Evolutionary conservation across 495 filamentous ascomycete genomes (phyloP).

Genomic region (Penicillium goetzii): DNA sequence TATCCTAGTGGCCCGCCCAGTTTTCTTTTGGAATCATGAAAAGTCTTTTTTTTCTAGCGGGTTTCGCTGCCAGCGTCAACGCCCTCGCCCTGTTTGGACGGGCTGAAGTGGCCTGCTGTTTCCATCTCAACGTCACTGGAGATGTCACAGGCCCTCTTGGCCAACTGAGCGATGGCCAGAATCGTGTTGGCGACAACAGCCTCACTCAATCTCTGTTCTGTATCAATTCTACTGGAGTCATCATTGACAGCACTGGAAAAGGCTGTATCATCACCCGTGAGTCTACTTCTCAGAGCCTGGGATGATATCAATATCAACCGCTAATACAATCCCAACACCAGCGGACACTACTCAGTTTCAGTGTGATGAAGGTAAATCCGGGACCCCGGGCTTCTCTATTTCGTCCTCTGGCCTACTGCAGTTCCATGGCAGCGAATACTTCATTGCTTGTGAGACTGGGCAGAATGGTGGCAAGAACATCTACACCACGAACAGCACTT

Average conservation of each 20-base stretch:
- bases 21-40: slow-evolving; percentile 34
- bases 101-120: slow-evolving; percentile 51
- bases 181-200: slow-evolving; percentile 50
- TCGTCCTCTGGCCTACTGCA: slow-evolving; percentile 51
- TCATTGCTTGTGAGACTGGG: slow-evolving; percentile 59
- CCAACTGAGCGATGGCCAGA: slow-evolving; percentile 59
- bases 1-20: slow-evolving; percentile 11
- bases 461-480: slow-evolving; percentile 54
- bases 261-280: slow-evolving; percentile 63
- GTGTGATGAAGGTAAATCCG: slow-evolving; percentile 59
- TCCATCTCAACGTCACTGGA: slow-evolving; percentile 52
- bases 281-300: slow-evolving; percentile 3
- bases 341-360: slow-evolving; percentile 64
- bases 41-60: slow-evolving; percentile 40
- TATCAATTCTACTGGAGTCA: slow-evolving; percentile 49
- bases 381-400: slow-evolving; percentile 53
- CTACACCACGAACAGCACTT: slow-evolving; percentile 51
- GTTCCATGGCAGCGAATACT: slow-evolving; percentile 47
- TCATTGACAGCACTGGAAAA: slow-evolving; percentile 56
- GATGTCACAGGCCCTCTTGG: slow-evolving; percentile 53
- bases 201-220: slow-evolving; percentile 47
- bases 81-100: slow-evolving; percentile 47
- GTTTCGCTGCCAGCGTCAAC: slow-evolving; percentile 44
- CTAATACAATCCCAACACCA: slow-evolving; percentile 29
- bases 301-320: slow-evolving; percentile 5